Percentiles rank a stretch among this genome's conserved stretches.
phyloP scores from a whole-genome alignment of 2,329 filamentous ascomycete species.

The Amauroascus niger region DNA sequence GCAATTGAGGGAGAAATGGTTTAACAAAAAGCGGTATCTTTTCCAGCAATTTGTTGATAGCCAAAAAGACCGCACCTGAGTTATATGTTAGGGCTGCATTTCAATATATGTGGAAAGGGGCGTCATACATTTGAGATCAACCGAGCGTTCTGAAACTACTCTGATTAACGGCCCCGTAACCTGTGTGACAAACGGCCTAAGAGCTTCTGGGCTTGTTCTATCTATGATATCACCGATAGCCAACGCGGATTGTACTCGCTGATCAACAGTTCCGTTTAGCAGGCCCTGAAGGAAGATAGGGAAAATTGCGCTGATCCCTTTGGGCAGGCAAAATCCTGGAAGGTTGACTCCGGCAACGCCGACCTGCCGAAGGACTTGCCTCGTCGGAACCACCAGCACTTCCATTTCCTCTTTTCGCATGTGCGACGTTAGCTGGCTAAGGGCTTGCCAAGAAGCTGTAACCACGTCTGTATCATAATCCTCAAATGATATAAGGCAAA shows the following conservation, averaged over 20 bases:
- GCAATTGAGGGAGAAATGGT: slow-evolving; percentile 91
- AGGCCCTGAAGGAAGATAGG: slow-evolving; percentile 96
- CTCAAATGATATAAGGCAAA: slow-evolving; percentile 83
- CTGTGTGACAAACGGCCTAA: slow-evolving; percentile 93
- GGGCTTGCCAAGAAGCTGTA: slow-evolving; percentile 77
- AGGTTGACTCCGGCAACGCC: slow-evolving; percentile 78
- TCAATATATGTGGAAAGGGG: not conserved
- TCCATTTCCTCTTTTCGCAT: slow-evolving; percentile 98
- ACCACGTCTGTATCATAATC: slow-evolving; percentile 75
- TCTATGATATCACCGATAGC: slow-evolving; percentile 95
- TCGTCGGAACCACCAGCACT: slow-evolving; percentile 71
- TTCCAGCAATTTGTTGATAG: slow-evolving; percentile 86
- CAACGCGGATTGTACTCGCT: slow-evolving; percentile 81
- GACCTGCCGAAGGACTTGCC: slow-evolving; percentile 76
- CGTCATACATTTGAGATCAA: slow-evolving; percentile 66
- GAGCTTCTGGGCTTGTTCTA: slow-evolving; percentile 72
- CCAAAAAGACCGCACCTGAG: slow-evolving; percentile 73
- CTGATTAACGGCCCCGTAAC: slow-evolving; percentile 96
- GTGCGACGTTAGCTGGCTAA: slow-evolving; percentile 77
- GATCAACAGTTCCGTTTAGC: slow-evolving; percentile 90
- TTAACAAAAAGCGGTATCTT: slow-evolving; percentile 95
- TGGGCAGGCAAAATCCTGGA: slow-evolving; percentile 79
- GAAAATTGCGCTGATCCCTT: slow-evolving; percentile 91
- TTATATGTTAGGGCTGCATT: slow-evolving; percentile 19
- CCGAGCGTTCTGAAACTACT: slow-evolving; percentile 91